Conservation (phyloP, 2,329 filamentous ascomycete genomes). For the Juglanconis oblonga region DNA sequence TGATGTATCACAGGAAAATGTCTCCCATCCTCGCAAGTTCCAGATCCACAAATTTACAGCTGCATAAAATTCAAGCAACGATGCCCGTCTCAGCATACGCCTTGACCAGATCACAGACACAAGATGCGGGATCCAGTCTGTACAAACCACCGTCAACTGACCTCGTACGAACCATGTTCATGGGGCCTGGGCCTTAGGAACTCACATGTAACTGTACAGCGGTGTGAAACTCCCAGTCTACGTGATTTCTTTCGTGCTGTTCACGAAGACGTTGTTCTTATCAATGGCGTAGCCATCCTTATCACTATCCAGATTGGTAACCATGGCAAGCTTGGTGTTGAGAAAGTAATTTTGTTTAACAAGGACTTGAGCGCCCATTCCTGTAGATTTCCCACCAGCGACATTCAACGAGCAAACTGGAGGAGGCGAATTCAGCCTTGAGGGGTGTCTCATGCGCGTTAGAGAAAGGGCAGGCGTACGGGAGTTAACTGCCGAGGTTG, state of each 20-base stretch:
- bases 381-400: background rate
- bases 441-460: too few relatives aligned
- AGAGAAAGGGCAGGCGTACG: constrained; percentile 25
- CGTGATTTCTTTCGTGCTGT: constrained; percentile 32
- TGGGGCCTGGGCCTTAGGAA: background rate
- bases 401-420: background rate
- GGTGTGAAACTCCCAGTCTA: constrained; percentile 30
- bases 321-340: constrained; percentile 38
- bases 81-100: constrained; percentile 10
- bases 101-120: constrained; percentile 5
- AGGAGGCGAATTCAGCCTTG: too few relatives aligned
- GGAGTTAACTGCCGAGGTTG: constrained; percentile 49
- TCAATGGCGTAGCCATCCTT: constrained; percentile 42
- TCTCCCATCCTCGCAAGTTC: too few relatives aligned
- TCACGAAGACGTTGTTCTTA: constrained; percentile 42
- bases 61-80: background rate
- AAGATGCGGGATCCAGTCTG: constrained; percentile 12
- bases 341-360: constrained; percentile 49
- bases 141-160: background rate
- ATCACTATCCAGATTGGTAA: constrained; percentile 42
- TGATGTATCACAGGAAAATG: too few relatives aligned
- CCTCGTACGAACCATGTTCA: background rate
- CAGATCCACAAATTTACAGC: too few relatives aligned
- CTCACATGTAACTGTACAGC: constrained; percentile 36
- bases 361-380: constrained; percentile 46